Evolutionary conservation across 1,139 yeast genomes (phyloP), one percentile per base, ranked within the genome.

Genomic region (Yamadazyma sp.): DNA sequence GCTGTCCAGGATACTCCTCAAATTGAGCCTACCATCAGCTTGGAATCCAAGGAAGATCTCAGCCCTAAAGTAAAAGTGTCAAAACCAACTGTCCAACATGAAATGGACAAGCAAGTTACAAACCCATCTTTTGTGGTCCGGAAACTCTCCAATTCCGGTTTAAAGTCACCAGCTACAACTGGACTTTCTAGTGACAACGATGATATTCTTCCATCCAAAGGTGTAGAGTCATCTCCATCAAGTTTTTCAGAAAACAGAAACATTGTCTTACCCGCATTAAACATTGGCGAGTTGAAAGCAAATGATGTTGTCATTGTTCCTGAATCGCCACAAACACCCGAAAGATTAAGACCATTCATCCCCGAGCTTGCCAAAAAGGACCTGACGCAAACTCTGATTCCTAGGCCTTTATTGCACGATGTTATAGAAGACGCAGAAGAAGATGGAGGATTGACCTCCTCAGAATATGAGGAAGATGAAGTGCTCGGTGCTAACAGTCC

Each of bases 321-420:
- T 13, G 20, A 22, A 6, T 31, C 33, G 12, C 29, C 29, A 5
- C 23, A 23, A 22, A 24, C 29, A 5, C 35, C 35, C 4, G 31
- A 25, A 15, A 25, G 35, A 21, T 24, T 24, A 26, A 33, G 35
- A 18, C 35, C 35, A 3, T 26, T 26, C 14, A 20, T 26, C 10
- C 35, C 35, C 4, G 31, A 33, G 20, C 22, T 33, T n/a, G 12
- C 35, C 7, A 26, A 20, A 13, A 13, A 15, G 17, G 22, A 26
- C 11, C 5, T 23, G 7, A 7, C 26, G 5, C 18, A 29, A 11
- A 11, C 5, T 8, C 12, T 11, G 14, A 48, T 51, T 18, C 45
- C 48, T 11, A 38, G 28, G 11, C 55, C 55, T 2, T 31, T 41
- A 5, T 43, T 51, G 25, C 44, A 45, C 31, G 53, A 51, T 8